Evolutionary conservation across 305 asterid species (phyloP), one percentile per base, ranked within the genome.

Genomic region (Fraxinus baroniana): DNA sequence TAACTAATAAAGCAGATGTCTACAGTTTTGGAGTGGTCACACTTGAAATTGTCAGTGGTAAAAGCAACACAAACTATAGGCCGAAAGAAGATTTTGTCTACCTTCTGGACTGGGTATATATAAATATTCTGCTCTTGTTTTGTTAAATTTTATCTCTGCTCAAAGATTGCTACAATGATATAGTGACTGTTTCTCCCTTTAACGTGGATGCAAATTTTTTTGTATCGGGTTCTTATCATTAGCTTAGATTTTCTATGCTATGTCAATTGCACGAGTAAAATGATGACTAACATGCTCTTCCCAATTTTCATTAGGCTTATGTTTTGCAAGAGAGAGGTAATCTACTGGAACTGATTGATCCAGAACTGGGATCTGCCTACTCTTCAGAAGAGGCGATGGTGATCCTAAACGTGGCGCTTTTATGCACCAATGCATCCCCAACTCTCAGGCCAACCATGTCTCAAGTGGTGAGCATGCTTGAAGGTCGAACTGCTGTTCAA

Each of bases 11-110:
- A 89, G 99, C 99, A 74, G 99, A 95, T 74, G 97, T 95, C 64
- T 95, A 94, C 90, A 95, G 99, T 88, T 95, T 89, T 78, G 99
- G 99, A 68, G 97, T 95, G 32, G 99, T 95, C 12, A 96, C 98
- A n/a, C 83, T 94, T 32, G 98, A 95, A 86, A 90, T 94, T 18
- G 88, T 92, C 79, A 95, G 97, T 72, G 99, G 97, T 46, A 93
- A 94, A 89, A 94, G 99, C 94, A 95, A 94, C 90, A 90, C 98
- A 83, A 94, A 90, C 86, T 88, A 93, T 74, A 84, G 93, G 91
- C 99, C 98, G 2, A 86, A 83, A 76, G 97, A 94, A 82, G 99
- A 95, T 24, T 93, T 88, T 52, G 93, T 91, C 15, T 95, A 95
- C 86, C 97, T 95, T 83, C 97, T 94, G 62, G 99, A 95, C 72